phyloP scores from a whole-genome alignment of 352 stramenopile genomes.

The Phytopythium mirpurense region DNA sequence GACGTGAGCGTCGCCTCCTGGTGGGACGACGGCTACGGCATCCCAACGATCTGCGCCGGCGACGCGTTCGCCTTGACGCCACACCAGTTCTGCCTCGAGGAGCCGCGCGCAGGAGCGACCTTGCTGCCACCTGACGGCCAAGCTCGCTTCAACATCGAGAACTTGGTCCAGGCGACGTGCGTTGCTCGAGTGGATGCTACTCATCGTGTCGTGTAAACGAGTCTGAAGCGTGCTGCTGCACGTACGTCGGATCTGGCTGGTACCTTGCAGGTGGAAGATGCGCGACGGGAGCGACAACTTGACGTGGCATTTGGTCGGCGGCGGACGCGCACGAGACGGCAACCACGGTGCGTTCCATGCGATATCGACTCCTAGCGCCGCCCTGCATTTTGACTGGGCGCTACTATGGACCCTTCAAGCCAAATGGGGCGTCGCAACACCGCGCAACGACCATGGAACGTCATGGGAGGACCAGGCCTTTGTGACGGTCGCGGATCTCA shows the following conservation, averaged over 20 bases:
- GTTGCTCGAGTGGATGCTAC: slow-evolving; percentile 2
- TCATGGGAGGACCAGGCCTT: slow-evolving; percentile 9
- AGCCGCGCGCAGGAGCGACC: slow-evolving; percentile 27
- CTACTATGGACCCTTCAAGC: slow-evolving; percentile 15
- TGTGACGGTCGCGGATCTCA: slow-evolving; percentile 71
- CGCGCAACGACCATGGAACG: slow-evolving; percentile 14
- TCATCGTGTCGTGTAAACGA: too few relatives aligned
- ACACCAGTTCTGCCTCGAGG: slow-evolving; percentile 55
- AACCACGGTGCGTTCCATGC: slow-evolving; percentile 45
- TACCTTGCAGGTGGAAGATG: slow-evolving; percentile 23
- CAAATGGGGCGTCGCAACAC: slow-evolving; percentile 67
- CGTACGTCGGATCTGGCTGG: too few relatives aligned
- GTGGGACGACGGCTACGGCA: slow-evolving; percentile 72
- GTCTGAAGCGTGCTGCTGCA: too few relatives aligned
- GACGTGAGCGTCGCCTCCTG: slow-evolving; percentile 77
- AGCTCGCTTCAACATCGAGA: slow-evolving; percentile 71
- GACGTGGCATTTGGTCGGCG: slow-evolving; percentile 63
- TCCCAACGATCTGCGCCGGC: slow-evolving; percentile 67
- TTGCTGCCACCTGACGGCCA: slow-evolving; percentile 35
- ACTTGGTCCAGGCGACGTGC: slow-evolving; percentile 60
- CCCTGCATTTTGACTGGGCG: neutral
- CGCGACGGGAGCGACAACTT: slow-evolving; percentile 31
- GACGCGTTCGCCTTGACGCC: slow-evolving; percentile 40
- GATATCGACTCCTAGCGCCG: too few relatives aligned
- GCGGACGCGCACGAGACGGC: slow-evolving; percentile 26